Evolutionary conservation across 164 flowering plant species (phyloP), one percentile per base, ranked within the genome.

Genomic region (Magnolia sinica): DNA sequence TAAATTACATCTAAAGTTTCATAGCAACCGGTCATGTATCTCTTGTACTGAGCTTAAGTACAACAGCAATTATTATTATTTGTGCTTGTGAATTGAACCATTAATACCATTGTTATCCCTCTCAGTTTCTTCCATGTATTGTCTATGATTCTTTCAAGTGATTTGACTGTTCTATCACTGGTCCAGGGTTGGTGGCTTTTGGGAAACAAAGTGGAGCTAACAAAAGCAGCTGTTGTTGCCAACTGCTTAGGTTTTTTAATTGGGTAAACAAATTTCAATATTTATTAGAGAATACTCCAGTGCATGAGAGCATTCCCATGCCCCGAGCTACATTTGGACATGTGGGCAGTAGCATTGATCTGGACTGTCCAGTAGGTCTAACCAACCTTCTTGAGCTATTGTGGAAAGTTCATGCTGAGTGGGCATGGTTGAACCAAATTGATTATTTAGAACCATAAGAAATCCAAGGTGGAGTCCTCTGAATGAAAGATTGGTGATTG

Each of bases 111-210:
- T 37, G 19, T 50, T 20, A 58, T 70, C 29, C 11, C 9, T 24
- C 23, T 18, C 24, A 75, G 1, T 27, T 76, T 76, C 66, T 68
- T 76, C 50, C 22, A 29, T 76, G 22, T 27, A 51, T 55, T 27
- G 18, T 11, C 68, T 72, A 27, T 71, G 51, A 37, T 67, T 37
- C 51, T 67, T 64, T 74, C 51, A n/a, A 49, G 52, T 63, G 72
- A 68, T 63, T 72, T 24, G 59, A 51, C 75, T 18, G 23, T 75
- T 79, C 45, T 69, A 3, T 66, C 1, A 71, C 76, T 82, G 63
- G 31, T 81, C 51, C 75, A 92, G 99, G 99, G 94, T 70, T 94
- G 99, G 97, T 96, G 98, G 99, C 95, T 96, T 80, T 87, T 96
- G 86, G 76, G 76, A 20, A 92, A 94, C 83, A 80, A 86, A 55